Percentiles rank a stretch among this genome's conserved stretches.
These are phyloP conservation scores for Pichia sp. DNA, from an alignment of 1,139 yeast species.

Conservation along the genomic window DNA sequence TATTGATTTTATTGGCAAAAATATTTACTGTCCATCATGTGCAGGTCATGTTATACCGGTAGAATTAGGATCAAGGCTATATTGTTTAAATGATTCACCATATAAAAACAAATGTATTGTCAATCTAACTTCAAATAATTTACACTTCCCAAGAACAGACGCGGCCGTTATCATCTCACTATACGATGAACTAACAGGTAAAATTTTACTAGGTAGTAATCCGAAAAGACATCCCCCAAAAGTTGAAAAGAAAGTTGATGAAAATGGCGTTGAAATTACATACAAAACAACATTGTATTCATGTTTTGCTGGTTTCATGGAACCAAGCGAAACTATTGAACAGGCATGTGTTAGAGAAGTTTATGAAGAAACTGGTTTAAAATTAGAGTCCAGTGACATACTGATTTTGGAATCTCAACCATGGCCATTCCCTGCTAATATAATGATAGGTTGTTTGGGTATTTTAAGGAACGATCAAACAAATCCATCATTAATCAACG, in stretches of 20 bases:
- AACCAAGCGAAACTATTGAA: constrained; percentile 89
- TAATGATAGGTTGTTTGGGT: constrained; percentile 91
- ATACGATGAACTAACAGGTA: constrained; percentile 49
- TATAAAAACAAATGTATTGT: constrained; percentile 42
- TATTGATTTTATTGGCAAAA: constrained; percentile 75
- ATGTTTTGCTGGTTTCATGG: constrained; percentile 92
- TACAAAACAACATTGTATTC: constrained; percentile 48
- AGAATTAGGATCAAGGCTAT: constrained; percentile 76
- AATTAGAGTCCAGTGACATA: constrained; percentile 41
- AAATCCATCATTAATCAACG: constrained; percentile 49
- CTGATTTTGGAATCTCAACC: constrained; percentile 71
- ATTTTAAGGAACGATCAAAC: constrained; percentile 55
- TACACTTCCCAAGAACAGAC: constrained; percentile 88
- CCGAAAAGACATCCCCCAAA: constrained; percentile 30
- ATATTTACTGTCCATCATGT: constrained; percentile 83
- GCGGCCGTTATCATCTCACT: constrained; percentile 80
- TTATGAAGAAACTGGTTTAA: constrained; percentile 93
- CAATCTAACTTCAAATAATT: constrained; percentile 40
- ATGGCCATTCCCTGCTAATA: constrained; percentile 92
- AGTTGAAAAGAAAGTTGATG: constrained; percentile 4
- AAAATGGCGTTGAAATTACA: constrained; percentile 27
- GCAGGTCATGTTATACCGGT: constrained; percentile 64
- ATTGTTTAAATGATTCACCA: constrained; percentile 41
- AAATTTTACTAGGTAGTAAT: constrained; percentile 66
- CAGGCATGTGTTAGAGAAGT: constrained; percentile 83